Evolutionary conservation across 192 early-diverging fungal genomes (phyloP), one percentile per base, ranked within the genome.

Genomic region (Spizellomyces sp.): DNA sequence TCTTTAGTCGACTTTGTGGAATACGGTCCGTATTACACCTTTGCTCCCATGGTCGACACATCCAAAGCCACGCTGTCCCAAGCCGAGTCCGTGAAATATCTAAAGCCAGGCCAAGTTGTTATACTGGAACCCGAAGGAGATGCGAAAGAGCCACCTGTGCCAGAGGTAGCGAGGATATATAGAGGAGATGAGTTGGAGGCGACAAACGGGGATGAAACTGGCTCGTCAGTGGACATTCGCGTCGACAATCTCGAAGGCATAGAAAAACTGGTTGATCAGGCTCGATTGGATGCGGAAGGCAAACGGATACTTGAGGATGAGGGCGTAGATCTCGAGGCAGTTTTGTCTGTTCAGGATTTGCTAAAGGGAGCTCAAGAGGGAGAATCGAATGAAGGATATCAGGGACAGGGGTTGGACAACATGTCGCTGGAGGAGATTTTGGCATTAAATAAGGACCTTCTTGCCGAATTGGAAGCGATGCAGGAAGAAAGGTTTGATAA

Each of bases 11-110:
- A 67, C 4, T 73, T 66, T 50, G 12, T 45, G 21, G 64, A 73
- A 22, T 73, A 73, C 36, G 71, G 71, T n/a, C 42, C 27, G 46
- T 73, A 63, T 55, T 57, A 21, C 14, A 63, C 71, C 12, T 73
- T 73, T 48, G 71, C 71, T 14, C 71, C 71, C 8, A 14, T 22
- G 10, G 55, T 14, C 27, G 52, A 65, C 7, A 66, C 71, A 1
- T 21, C 64, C 17, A 58, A 27, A 12, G 71, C 71, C 46, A 66
- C 71, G 21, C 22, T 73, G 8, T 66, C 71, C 5, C 55, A 14
- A 48, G 21, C 63, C n/a, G 71, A 73, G 48, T 45, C 64, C 6
- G 45, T 73, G 45, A 6, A 47, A 19, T 22, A 15, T 9, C 14
- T 21, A 55, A 56, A 65, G 36, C 44, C 70, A 7, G 56, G 17